Conservation (phyloP, 495 filamentous ascomycete species). For the Parathielavia hyrcaniae region DNA sequence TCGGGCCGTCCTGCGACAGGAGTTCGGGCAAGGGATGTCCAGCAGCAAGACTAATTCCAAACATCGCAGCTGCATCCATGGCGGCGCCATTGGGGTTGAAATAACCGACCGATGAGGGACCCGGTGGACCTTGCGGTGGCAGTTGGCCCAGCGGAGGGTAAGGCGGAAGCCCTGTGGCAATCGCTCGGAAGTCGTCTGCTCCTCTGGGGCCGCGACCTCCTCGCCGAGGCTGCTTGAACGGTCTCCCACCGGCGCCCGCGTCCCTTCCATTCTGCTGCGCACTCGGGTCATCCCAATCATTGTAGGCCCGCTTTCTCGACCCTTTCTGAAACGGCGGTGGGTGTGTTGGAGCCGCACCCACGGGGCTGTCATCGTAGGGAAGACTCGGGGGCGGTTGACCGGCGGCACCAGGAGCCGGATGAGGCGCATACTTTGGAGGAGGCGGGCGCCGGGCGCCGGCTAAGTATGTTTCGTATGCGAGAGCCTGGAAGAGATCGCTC, state of each 20-base stretch:
- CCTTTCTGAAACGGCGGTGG: slow-evolving; percentile 18
- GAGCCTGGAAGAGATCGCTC: slow-evolving; percentile 73
- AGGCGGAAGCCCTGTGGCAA: slow-evolving; percentile 10
- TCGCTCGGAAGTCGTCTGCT: slow-evolving; percentile 24
- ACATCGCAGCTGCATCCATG: slow-evolving; percentile 63
- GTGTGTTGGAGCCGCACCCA: slow-evolving; percentile 9
- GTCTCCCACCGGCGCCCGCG: slow-evolving; percentile 38
- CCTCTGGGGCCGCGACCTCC: slow-evolving; percentile 52
- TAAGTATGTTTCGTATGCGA: slow-evolving; percentile 57
- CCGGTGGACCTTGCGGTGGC: not conserved
- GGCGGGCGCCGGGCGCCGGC: slow-evolving; percentile 47
- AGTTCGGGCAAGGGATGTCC: slow-evolving; percentile 55
- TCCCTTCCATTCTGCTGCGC: slow-evolving; percentile 21
- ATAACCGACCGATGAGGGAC: slow-evolving; percentile 8
- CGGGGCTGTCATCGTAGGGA: slow-evolving; percentile 26
- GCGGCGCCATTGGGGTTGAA: slow-evolving; percentile 61
- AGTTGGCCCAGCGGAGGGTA: slow-evolving; percentile 4
- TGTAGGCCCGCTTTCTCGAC: slow-evolving; percentile 28
- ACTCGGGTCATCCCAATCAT: slow-evolving; percentile 38
- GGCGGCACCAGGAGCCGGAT: slow-evolving; percentile 19
- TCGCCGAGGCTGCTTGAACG: slow-evolving; percentile 68
- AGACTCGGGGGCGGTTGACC: slow-evolving; percentile 17
- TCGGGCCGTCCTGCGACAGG: slow-evolving; percentile 38
- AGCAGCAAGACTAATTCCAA: slow-evolving; percentile 9
- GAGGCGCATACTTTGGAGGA: slow-evolving; percentile 28